Evolutionary conservation across 305 asterid genomes (phyloP).

Genomic region (Rubia balearica): DNA sequence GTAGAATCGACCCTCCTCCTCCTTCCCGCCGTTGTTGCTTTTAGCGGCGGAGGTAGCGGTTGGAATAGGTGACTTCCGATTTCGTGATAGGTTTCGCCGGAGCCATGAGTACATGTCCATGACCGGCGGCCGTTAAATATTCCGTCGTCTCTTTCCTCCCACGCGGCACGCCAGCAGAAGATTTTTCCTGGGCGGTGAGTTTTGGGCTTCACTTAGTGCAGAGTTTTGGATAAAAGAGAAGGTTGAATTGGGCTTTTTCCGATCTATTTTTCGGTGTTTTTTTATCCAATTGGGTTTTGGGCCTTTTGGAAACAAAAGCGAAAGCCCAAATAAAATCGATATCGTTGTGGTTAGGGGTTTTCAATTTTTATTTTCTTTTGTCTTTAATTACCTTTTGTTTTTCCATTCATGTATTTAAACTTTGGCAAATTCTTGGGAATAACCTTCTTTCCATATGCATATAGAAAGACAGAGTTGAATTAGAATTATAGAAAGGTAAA

Average conservation of each 20-base stretch:
- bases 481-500: too few relatives aligned
- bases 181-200: neutral
- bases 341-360: too few relatives aligned
- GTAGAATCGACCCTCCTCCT: slow-evolving; percentile 37
- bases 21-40: neutral
- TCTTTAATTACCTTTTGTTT: too few relatives aligned
- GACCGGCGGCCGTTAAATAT: slow-evolving; percentile 25
- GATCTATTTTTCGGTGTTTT: neutral
- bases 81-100: slow-evolving; percentile 54
- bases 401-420: too few relatives aligned
- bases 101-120: slow-evolving; percentile 74
- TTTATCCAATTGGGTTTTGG: too few relatives aligned
- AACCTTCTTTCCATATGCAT: too few relatives aligned
- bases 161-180: neutral
- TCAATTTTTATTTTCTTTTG: too few relatives aligned
- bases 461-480: too few relatives aligned
- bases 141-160: neutral
- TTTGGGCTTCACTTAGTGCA: neutral
- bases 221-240: neutral
- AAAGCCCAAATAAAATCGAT: neutral
- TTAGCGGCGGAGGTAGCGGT: slow-evolving; percentile 14
- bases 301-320: too few relatives aligned
- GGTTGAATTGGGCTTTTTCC: neutral
- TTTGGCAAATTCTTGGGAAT: too few relatives aligned
- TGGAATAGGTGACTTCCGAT: slow-evolving; percentile 31